Percentiles rank a stretch among this genome's conserved stretches.
These are phyloP conservation scores for Chrysanthemum makinoi DNA, from an alignment of 129 eudicot genomes.

Conservation along the genomic window DNA sequence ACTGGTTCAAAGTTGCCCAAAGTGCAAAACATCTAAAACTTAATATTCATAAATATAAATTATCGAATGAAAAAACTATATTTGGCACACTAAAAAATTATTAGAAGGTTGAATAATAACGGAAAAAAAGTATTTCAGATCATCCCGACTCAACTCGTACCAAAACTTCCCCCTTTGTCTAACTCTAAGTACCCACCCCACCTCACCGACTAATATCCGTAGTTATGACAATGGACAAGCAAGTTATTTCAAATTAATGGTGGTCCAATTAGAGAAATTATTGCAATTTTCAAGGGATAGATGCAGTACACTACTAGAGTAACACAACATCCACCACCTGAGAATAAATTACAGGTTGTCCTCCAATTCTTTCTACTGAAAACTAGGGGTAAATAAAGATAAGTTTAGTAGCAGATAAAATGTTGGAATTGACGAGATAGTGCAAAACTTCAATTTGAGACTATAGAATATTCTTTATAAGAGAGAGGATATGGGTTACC, in stretches of 20 bases:
- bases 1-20: neutral
- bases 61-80: neutral
- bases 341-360: neutral
- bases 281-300: too few relatives aligned
- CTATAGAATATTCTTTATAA: neutral
- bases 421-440: conserved; percentile 12
- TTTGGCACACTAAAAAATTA: neutral
- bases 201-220: too few relatives aligned
- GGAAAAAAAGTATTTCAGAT: too few relatives aligned
- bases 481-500: conserved; percentile 24
- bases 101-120: too few relatives aligned
- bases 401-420: neutral
- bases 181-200: too few relatives aligned
- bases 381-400: neutral
- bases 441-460: conserved; percentile 8
- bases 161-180: too few relatives aligned
- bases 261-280: too few relatives aligned
- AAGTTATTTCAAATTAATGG: too few relatives aligned
- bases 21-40: neutral
- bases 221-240: too few relatives aligned
- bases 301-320: too few relatives aligned
- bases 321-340: too few relatives aligned
- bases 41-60: neutral
- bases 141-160: too few relatives aligned
- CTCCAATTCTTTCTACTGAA: conserved; percentile 5